Evolutionary conservation across 2,329 filamentous ascomycete genomes (phyloP).

Genomic region (Talaromyces islandicus): DNA sequence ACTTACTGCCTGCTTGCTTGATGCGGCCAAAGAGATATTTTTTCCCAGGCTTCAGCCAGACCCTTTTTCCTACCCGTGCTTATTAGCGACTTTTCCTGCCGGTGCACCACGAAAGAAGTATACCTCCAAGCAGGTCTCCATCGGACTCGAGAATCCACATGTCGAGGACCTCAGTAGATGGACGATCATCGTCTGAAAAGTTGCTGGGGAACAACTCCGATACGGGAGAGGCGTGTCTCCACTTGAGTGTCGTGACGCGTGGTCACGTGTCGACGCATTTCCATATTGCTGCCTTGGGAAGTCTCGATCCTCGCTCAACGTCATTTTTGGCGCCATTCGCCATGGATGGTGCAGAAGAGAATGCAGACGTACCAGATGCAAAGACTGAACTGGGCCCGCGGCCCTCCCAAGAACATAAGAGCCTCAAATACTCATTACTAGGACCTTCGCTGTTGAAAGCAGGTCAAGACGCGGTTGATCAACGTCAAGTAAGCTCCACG

Average conservation of each 20-base stretch:
- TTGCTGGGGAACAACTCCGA: not conserved
- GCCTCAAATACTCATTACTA: conserved; percentile 81
- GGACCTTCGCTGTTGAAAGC: conserved; percentile 91
- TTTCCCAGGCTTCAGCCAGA: conserved; percentile 83
- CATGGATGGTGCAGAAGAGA: not conserved
- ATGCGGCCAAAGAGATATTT: conserved; percentile 81
- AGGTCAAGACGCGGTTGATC: conserved; percentile 89
- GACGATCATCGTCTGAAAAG: not conserved
- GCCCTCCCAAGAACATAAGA: conserved; percentile 42
- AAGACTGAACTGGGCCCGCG: not conserved
- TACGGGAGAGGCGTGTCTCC: not conserved
- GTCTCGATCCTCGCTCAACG: not conserved
- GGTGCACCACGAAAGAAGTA: not conserved
- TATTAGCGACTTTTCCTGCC: not conserved
- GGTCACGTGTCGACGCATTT: conserved; percentile 28
- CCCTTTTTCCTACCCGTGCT: conserved; percentile 52
- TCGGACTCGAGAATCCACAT: conserved; percentile 62
- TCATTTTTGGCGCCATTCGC: not conserved
- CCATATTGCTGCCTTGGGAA: conserved; percentile 21
- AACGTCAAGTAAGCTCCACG: conserved; percentile 61
- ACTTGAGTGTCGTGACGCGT: conserved; percentile 21
- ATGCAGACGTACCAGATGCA: not conserved
- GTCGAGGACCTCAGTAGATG: conserved; percentile 6
- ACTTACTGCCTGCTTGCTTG: conserved; percentile 53
- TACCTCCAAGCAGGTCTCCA: conserved; percentile 42